Conservation (phyloP, 2,329 filamentous ascomycete species). For the Botryotinia globosa region DNA sequence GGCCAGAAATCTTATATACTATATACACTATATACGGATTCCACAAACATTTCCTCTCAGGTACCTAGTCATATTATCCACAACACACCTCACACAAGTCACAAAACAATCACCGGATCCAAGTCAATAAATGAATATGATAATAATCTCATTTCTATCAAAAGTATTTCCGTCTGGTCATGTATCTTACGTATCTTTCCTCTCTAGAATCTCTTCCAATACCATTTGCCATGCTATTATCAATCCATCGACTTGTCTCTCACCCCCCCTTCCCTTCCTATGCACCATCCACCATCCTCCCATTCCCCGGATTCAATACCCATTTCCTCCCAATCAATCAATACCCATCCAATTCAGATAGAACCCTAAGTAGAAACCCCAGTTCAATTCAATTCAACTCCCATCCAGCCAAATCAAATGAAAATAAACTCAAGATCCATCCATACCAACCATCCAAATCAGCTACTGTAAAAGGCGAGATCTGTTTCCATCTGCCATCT, state of each 20-base stretch:
- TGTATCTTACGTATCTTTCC: background rate
- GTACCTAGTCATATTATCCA: background rate
- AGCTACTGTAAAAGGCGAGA: slow-evolving; percentile 9
- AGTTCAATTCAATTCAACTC: background rate
- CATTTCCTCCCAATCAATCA: background rate
- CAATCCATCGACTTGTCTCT: background rate
- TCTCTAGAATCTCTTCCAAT: background rate
- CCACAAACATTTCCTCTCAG: background rate
- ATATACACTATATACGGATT: background rate
- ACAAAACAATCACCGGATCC: background rate
- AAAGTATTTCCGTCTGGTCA: background rate
- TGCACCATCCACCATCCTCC: background rate
- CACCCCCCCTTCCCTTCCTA: background rate
- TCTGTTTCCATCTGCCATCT: slow-evolving; percentile 8
- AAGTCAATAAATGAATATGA: background rate
- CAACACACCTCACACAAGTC: background rate
- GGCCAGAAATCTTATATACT: too few relatives aligned
- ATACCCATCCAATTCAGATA: slow-evolving; percentile 4
- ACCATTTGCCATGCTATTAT: background rate
- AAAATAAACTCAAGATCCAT: slow-evolving; percentile 1
- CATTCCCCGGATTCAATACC: background rate
- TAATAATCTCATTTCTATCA: slow-evolving; percentile 4
- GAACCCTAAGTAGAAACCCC: background rate
- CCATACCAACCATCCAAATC: slow-evolving; percentile 5
- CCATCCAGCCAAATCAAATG: slow-evolving; percentile 11